phyloP scores from a whole-genome alignment of 2,329 filamentous ascomycete genomes.

The Teratosphaeria zuluensis region DNA sequence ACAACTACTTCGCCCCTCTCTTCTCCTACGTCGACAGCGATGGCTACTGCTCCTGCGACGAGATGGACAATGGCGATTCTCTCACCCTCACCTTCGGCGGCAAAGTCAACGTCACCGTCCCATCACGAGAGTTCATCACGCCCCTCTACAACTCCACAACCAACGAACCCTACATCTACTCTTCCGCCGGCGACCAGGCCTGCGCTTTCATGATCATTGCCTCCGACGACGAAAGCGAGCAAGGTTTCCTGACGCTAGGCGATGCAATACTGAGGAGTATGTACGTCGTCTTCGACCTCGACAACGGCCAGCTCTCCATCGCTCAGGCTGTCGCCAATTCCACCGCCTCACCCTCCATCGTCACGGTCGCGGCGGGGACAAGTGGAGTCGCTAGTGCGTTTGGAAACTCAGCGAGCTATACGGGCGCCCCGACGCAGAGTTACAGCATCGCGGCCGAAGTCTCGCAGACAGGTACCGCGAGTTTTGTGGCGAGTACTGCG shows the following conservation, averaged over 20 bases:
- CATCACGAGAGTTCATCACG: slow-evolving; percentile 20
- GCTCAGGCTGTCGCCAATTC: slow-evolving; percentile 23
- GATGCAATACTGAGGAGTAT: slow-evolving; percentile 24
- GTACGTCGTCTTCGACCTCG: slow-evolving; percentile 28
- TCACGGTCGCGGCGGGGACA: slow-evolving; percentile 18
- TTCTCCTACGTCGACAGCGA: slow-evolving; percentile 15
- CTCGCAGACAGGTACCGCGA: slow-evolving; percentile 5
- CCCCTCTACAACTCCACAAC: slow-evolving; percentile 19
- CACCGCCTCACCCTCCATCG: slow-evolving; percentile 11
- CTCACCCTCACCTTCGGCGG: slow-evolving; percentile 18
- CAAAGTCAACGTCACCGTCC: slow-evolving; percentile 19
- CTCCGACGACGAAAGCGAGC: slow-evolving; percentile 5
- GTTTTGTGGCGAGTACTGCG: slow-evolving; percentile 14
- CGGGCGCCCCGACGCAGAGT: slow-evolving; percentile 5
- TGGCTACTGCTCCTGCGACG: slow-evolving; percentile 14
- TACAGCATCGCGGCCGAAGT: slow-evolving; percentile 14
- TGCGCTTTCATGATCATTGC: slow-evolving; percentile 19
- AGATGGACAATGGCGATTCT: not conserved
- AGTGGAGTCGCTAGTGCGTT: slow-evolving; percentile 19
- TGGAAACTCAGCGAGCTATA: slow-evolving; percentile 9
- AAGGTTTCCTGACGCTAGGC: slow-evolving; percentile 17
- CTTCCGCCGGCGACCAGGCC: slow-evolving; percentile 9
- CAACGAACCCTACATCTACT: slow-evolving; percentile 10
- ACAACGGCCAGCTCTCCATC: slow-evolving; percentile 25
- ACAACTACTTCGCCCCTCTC: slow-evolving; percentile 10